These are phyloP conservation scores for Mortierella sp. DNA, from an alignment of 371 early-diverging fungal genomes.

Conservation along the genomic window DNA sequence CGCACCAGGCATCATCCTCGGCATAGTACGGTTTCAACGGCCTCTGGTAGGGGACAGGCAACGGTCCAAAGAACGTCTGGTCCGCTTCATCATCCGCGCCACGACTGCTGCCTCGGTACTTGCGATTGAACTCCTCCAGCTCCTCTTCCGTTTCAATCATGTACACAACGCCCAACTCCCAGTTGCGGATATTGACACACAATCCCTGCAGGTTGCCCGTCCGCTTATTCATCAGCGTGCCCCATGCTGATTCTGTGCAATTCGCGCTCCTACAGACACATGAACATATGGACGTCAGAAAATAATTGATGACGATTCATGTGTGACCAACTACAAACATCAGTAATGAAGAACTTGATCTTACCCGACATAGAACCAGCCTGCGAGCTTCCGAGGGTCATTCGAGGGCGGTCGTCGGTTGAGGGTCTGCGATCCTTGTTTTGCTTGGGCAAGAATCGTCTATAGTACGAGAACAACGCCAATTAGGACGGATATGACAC, in stretches of 20 bases:
- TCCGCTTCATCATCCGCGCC: conserved; percentile 14
- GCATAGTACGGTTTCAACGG: conserved; percentile 32
- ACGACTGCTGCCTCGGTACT: not conserved
- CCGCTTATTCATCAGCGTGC: conserved; percentile 17
- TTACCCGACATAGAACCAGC: conserved; percentile 55
- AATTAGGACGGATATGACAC: not conserved
- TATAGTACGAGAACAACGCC: not conserved
- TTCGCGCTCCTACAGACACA: conserved; percentile 33
- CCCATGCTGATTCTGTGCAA: conserved; percentile 56
- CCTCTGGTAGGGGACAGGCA: conserved; percentile 43
- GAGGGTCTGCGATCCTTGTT: not conserved
- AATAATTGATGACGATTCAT: not conserved
- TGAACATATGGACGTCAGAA: not conserved
- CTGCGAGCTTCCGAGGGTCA: not conserved
- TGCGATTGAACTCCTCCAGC: conserved; percentile 21
- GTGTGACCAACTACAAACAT: not conserved
- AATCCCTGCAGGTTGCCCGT: not conserved
- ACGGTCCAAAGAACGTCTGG: conserved; percentile 45
- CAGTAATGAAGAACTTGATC: not conserved
- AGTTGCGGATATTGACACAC: conserved; percentile 39
- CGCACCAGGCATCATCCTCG: conserved; percentile 34
- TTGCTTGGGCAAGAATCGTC: conserved; percentile 20
- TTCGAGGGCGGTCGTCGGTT: not conserved
- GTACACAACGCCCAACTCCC: conserved; percentile 43
- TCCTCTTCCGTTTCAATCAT: conserved; percentile 43